phyloP scores from a whole-genome alignment of 2,329 filamentous ascomycete genomes.

The Penicillium concentricum region DNA sequence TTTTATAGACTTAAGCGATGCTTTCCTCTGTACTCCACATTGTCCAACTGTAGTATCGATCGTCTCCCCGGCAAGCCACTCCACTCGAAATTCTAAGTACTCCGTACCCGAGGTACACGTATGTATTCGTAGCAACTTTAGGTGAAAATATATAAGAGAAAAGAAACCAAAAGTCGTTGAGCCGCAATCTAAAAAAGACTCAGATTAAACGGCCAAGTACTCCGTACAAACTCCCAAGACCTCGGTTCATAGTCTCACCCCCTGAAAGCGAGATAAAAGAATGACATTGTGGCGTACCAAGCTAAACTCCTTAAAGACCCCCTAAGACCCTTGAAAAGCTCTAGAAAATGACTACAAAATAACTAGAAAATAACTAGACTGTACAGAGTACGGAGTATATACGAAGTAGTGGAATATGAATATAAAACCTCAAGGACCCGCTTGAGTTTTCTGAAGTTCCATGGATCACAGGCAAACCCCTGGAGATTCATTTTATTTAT shows the following conservation, averaged over 20 bases:
- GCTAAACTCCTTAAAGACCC: background rate
- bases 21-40: background rate
- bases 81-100: conserved; percentile 6
- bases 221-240: background rate
- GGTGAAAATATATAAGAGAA: background rate
- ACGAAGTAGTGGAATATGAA: too few relatives aligned
- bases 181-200: background rate
- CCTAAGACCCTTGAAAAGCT: background rate
- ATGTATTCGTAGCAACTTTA: background rate
- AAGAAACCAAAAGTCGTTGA: background rate
- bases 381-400: too few relatives aligned
- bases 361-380: too few relatives aligned
- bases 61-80: conserved; percentile 16
- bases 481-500: too few relatives aligned
- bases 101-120: too few relatives aligned
- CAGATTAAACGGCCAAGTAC: background rate
- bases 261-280: conserved; percentile 3
- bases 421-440: background rate
- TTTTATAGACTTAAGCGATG: too few relatives aligned
- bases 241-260: background rate
- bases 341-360: too few relatives aligned
- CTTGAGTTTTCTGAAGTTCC: background rate
- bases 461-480: background rate
- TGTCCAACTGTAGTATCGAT: conserved; percentile 19
- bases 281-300: conserved; percentile 7